Percentiles rank a stretch among this genome's conserved stretches.
Evolutionary conservation across 1,284 basidiomycete genomes (phyloP).

Genomic region (Sutorius eximius): DNA sequence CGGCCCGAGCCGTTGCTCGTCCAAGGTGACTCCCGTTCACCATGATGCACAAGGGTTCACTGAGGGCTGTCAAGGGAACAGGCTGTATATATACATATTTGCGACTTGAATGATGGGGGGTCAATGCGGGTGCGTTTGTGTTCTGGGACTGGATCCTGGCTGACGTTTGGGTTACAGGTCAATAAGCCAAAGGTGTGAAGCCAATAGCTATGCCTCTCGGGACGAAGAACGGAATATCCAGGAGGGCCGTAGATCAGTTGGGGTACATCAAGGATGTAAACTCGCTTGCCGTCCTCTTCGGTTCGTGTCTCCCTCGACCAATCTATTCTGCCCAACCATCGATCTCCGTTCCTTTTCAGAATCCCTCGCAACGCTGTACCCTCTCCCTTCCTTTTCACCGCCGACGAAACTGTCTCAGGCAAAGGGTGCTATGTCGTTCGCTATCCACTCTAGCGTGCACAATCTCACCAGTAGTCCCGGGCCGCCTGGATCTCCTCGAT

Average conservation of each 20-base stretch:
- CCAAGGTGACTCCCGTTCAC: conserved; percentile 36
- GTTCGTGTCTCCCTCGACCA: conserved; percentile 42
- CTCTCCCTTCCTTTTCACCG: conserved; percentile 65
- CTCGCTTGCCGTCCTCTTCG: conserved; percentile 79
- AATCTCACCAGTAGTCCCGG: conserved; percentile 15
- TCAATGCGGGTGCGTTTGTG: conserved; percentile 37
- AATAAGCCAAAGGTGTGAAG: conserved; percentile 36
- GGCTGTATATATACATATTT: conserved; percentile 75
- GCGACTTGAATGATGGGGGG: conserved; percentile 47
- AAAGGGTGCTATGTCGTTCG: conserved; percentile 81
- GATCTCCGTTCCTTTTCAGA: conserved; percentile 42
- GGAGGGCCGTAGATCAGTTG: conserved; percentile 82
- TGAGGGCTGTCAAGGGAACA: conserved; percentile 52
- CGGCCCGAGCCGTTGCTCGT: conserved; percentile 44
- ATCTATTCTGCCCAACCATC: neutral
- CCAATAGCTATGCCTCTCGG: conserved; percentile 53
- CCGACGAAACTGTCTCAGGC: conserved; percentile 71
- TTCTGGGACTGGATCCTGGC: neutral
- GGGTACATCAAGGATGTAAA: conserved; percentile 82
- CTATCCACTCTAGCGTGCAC: conserved; percentile 64
- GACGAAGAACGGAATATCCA: conserved; percentile 63
- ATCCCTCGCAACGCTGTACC: conserved; percentile 60
- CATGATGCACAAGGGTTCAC: conserved; percentile 4
- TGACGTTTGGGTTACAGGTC: conserved; percentile 3
- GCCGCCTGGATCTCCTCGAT: neutral